Base-by-base conservation (phyloP, 139 green algal genomes). In the Volvox reticuliferus region DNA sequence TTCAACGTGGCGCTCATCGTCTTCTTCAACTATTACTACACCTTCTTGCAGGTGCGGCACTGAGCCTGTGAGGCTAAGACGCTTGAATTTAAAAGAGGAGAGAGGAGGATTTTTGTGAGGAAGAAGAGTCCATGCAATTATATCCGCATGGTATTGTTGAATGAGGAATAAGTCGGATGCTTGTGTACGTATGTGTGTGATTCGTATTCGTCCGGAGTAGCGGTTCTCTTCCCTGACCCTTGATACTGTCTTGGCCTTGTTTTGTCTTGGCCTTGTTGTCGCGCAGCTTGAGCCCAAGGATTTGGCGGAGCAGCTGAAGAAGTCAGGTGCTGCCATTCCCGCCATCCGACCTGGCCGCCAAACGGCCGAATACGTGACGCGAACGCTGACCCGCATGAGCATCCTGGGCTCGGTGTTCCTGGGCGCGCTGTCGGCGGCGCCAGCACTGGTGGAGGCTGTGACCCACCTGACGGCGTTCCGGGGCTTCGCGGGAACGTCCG, bases 21-120 rank as follows among this genome's bases (percentile, higher is more conserved):
- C 22, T 97, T 98, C 90, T 99, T 99, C 97, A 99, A 99, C 95
- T 99, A 99, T 95, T 99, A 99, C 94, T 99, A 99, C 96, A 99
- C 98, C 69, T 99, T 99, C 96, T 94, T 99, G 79, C 97, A 99
- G 94, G 94, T 96, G 68, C 0, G 69, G 1, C n/a, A 50, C 18
- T 35, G 20, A 1, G 62, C 44, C 44, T 55, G 44, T 55, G 44
- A 55, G 44, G 9, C 44, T 55, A 55, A 55, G 9, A 55, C 9
- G 44, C 44, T 9, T 55, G 44, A 14, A 14, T 55, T 55, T 55
- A 55, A 55, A 55, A 55, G 9, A 5, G 5, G 44, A 55, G 44
- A 9, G n/a, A n/a, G n/a, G n/a, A n/a, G n/a, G n/a, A n/a, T n/a
- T n/a, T n/a, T n/a, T 55, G 44, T 55, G 44, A 55, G 44, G 9